Base-by-base conservation (phyloP, 2,329 filamentous ascomycete species). In the Cladosporium sphaerospermum region DNA sequence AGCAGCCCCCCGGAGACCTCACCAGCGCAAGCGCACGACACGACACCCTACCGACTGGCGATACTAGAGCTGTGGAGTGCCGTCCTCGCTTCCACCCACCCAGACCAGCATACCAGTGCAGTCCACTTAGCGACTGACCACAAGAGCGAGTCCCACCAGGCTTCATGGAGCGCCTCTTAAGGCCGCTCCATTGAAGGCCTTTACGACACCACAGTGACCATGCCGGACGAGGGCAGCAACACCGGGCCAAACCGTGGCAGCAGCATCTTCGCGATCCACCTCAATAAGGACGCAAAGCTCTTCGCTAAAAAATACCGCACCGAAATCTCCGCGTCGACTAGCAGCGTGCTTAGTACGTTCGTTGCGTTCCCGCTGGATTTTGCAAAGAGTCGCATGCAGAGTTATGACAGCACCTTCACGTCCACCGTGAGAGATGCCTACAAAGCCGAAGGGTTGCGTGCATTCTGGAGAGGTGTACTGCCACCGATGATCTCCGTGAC, bases 351-450 rank as follows among this genome's bases (percentile, higher is more conserved):
- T 53, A 89, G 86, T 36, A 93, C 88, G 40, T 79, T 89, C 65
- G 78, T 80, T 59, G 86, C 88, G n/a, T 95, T 92, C 67, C 89
- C 89, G 18, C 81, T 95, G 61, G 89, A 95, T 69, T 92, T 89
- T 63, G 85, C 92, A 68, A 95, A 95, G 76, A 91, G 87, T 53
- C 86, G 89, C 65, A 89, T 93, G 83, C 89, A 95, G 75, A 70
- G 67, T 45, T 92, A 93, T 71, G 83, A 86, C 28, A 66, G 61
- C 8, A 60, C 56, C 2, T 69, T 69, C 50, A 58, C 91, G 87
- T 72, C 78, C 80, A 60, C 88, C 80, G 60, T 89, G 88, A 69
- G 71, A 80, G 65, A 87, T 61, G 92, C 88, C 9, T 93, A 93
- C 71, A 78, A 65, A 41, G 73, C 69, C 3, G 75, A 77, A 56